Evolutionary conservation across 257 asterid species (phyloP), one percentile per base, ranked within the genome.

Genomic region (Solanum chaucha): DNA sequence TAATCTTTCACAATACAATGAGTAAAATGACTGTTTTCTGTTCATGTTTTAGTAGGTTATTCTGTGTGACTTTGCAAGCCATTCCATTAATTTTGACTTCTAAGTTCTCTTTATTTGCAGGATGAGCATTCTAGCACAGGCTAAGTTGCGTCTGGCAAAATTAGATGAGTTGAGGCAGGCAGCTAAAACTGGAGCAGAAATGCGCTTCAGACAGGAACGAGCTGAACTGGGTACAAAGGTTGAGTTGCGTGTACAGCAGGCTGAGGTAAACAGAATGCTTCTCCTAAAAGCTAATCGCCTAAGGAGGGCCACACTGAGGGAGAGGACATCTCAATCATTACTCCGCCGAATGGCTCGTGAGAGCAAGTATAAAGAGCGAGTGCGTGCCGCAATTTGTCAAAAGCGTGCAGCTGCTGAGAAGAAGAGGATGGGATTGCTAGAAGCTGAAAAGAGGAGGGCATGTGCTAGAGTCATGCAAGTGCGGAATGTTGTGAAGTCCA

Each of bases 361-460:
- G 93, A 95, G 91, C 92, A 97, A 93, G 91, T 92, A 97, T 78
- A 97, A 95, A 90, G 99, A 97, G 87, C 94, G 96, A 71, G 97
- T 97, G 22, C 92, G 93, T 84, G 95, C 98, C 86, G 95, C 98
- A 70, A 95, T 96, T 73, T 84, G 68, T 90, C 99, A 97, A 88
- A 97, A 97, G 89, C 98, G 99, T 84, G 95, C 97, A 10, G 97
- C 93, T 87, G 99, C 99, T 55, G 99, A 97, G 93, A 94, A 90
- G 87, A 97, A 95, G 87, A 91, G 99, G 48, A 80, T 93, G 84
- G 94, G 95, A 83, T 91, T 97, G 89, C 92, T 97, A 87, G 99
- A 97, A 88, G 99, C 96, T 8, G 99, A 97, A 93, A 97, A 93
- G 92, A 94, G 89, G 87, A 92, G 92, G 84, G 99, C 96, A 28